Base-by-base conservation (phyloP, 2,329 filamentous ascomycete species). In the Penicillium sp. region DNA sequence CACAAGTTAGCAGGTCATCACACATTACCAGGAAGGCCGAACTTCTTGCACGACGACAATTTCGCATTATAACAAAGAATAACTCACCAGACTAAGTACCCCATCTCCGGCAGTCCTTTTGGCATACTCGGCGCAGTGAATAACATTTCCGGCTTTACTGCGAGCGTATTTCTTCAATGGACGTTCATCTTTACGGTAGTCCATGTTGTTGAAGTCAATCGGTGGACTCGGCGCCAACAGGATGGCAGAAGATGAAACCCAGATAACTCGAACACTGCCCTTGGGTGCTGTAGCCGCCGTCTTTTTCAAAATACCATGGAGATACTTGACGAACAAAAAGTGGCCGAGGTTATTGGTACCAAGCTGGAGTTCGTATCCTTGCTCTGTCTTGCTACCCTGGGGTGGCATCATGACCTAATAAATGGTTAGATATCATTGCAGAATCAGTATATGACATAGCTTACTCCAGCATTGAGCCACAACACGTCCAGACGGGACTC, bases 401-500 rank as follows among this genome's bases (percentile, higher is more conserved):
- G 69, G 68, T 0, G 74, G 72, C 1, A 60, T 58, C 73, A 76
- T 76, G 6, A 78, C 71, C 46, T 49, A 14, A 20, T 7, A 37
- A 5, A 26, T 6, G 20, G 25, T 50, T 27, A 42, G 48, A 31
- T 2, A n/a, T 5, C 18, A 23, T 23, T 25, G 2, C 14, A 12
- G 25, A 1, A 3, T 9, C 2, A 2, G 14, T 20, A 6, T 6
- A 3, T 5, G 12, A 18, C 22, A 25, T 14, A n/a, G 15, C 46
- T 14, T 23, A 50, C 48, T 6, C 56, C 63, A 4, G 69, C 70
- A 60, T 72, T 73, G 48, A 71, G 66, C 60, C 69, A 75, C 0
- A 80, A 66, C 3, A 77, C 73, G 57, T 80, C 66, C 0, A 79
- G 68, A 18, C 63, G 66, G 2, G 53, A 42, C 57, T 79, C 76